Conservation (phyloP, 768 basidiomycete genomes). For the Chalciporus pseudorubinellus region DNA sequence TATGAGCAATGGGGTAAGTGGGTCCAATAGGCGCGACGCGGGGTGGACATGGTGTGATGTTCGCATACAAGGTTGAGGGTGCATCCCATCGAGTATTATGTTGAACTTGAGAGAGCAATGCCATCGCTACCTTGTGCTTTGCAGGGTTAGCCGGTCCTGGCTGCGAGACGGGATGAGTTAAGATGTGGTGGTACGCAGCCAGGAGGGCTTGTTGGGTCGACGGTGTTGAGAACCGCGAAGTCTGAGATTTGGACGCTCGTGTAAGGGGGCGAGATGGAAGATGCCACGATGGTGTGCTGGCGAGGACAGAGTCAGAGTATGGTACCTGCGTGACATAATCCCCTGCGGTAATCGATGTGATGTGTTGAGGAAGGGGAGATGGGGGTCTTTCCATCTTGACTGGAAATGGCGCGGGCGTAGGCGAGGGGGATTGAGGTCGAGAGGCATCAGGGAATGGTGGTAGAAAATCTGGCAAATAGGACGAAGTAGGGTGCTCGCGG, state of each 20-base stretch:
- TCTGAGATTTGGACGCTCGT: conserved; percentile 17
- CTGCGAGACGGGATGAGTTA: conserved; percentile 63
- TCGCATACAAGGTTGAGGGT: conserved; percentile 62
- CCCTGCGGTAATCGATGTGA: conserved; percentile 45
- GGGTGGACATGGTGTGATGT: conserved; percentile 57
- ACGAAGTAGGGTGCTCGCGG: conserved; percentile 34
- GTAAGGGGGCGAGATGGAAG: conserved; percentile 46
- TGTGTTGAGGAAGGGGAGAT: conserved; percentile 45
- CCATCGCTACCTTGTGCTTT: conserved; percentile 75
- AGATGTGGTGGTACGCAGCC: conserved; percentile 72
- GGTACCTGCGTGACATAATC: conserved; percentile 73
- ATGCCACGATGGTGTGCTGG: conserved; percentile 66
- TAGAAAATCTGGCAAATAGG: conserved; percentile 31
- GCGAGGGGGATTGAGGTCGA: conserved; percentile 31
- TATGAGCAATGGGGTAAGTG: conserved; percentile 54
- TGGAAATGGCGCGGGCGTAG: conserved; percentile 35
- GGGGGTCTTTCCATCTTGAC: conserved; percentile 31
- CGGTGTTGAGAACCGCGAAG: conserved; percentile 43
- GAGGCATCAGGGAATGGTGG: conserved; percentile 35
- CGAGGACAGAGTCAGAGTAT: conserved; percentile 70
- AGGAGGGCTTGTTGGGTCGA: conserved; percentile 64
- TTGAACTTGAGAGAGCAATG: conserved; percentile 59
- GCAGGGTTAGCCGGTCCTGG: conserved; percentile 52
- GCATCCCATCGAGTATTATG: conserved; percentile 63
- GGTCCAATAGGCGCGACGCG: conserved; percentile 63